A percentile compares a stretch with the other conserved stretches of the same genome.
These are phyloP conservation scores for Rachicladosporium sp. DNA, from an alignment of 2,329 filamentous ascomycete genomes.

Conservation along the genomic window DNA sequence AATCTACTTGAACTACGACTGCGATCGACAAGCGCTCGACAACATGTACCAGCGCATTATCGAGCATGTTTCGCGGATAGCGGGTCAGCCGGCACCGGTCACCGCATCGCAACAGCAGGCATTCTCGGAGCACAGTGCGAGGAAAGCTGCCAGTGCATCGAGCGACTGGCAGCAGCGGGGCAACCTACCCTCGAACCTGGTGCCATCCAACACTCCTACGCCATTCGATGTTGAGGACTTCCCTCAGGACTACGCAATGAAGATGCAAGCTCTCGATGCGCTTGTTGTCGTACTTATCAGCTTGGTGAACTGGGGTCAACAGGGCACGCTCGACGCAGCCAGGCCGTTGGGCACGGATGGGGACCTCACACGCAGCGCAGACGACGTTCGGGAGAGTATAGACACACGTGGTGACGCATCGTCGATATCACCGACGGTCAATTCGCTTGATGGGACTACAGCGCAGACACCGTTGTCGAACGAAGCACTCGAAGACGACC, in stretches of 20 bases:
- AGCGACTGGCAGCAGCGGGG: slow-evolving; percentile 77
- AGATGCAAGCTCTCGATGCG: slow-evolving; percentile 77
- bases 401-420: slow-evolving; percentile 50
- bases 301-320: slow-evolving; percentile 82
- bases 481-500: slow-evolving; percentile 63
- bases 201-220: slow-evolving; percentile 58
- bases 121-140: slow-evolving; percentile 67
- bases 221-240: slow-evolving; percentile 48
- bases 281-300: slow-evolving; percentile 81
- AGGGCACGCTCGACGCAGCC: slow-evolving; percentile 42
- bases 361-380: slow-evolving; percentile 41
- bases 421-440: slow-evolving; percentile 27
- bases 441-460: background rate
- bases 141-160: slow-evolving; percentile 19
- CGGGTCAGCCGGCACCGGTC: slow-evolving; percentile 64
- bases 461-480: slow-evolving; percentile 25
- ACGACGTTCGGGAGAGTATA: slow-evolving; percentile 59
- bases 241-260: slow-evolving; percentile 81
- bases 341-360: slow-evolving; percentile 25
- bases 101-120: slow-evolving; percentile 68
- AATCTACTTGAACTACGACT: slow-evolving; percentile 96
- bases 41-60: slow-evolving; percentile 95
- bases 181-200: slow-evolving; percentile 76
- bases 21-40: slow-evolving; percentile 79
- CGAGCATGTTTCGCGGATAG: slow-evolving; percentile 81